Conservation (phyloP, 257 asterid species). For the Lavandula angustifolia region DNA sequence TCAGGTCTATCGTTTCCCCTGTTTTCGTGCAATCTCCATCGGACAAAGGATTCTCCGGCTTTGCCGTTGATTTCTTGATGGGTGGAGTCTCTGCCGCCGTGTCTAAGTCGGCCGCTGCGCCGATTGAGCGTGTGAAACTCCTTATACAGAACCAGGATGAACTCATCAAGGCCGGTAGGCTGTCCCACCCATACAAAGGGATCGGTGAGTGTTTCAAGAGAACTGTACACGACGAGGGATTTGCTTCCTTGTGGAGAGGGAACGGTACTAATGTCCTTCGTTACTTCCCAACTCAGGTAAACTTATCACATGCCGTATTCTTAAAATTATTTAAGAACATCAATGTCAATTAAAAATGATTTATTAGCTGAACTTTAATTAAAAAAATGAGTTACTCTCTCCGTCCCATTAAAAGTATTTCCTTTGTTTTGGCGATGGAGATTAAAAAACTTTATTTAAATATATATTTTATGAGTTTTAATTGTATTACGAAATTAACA, state of each 20-base stretch:
- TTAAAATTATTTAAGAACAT: too few species aligned
- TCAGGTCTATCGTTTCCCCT: conserved; percentile 24
- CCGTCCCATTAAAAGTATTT: too few species aligned
- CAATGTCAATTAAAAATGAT: too few species aligned
- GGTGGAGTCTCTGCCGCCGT: conserved; percentile 52
- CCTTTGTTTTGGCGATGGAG: too few species aligned
- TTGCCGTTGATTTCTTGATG: conserved; percentile 45
- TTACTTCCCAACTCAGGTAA: conserved; percentile 55
- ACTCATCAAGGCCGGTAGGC: conserved; percentile 44
- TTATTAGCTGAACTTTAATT: too few species aligned
- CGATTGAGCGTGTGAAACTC: conserved; percentile 49
- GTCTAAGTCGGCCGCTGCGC: conserved; percentile 50
- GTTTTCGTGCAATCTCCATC: conserved; percentile 38
- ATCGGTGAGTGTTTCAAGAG: conserved; percentile 38
- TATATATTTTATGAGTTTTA: too few species aligned
- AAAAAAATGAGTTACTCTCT: too few species aligned
- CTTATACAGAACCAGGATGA: conserved; percentile 48
- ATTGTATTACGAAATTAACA: too few species aligned
- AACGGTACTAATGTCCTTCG: conserved; percentile 48
- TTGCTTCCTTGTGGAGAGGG: conserved; percentile 46
- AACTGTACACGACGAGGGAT: conserved; percentile 41
- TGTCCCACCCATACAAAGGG: conserved; percentile 42
- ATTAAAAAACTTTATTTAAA: too few species aligned
- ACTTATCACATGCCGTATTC: too few species aligned
- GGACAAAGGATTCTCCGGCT: conserved; percentile 33